Evolutionary conservation across 1,284 basidiomycete genomes (phyloP), one percentile per base, ranked within the genome.

Genomic region (Boletus sp.): DNA sequence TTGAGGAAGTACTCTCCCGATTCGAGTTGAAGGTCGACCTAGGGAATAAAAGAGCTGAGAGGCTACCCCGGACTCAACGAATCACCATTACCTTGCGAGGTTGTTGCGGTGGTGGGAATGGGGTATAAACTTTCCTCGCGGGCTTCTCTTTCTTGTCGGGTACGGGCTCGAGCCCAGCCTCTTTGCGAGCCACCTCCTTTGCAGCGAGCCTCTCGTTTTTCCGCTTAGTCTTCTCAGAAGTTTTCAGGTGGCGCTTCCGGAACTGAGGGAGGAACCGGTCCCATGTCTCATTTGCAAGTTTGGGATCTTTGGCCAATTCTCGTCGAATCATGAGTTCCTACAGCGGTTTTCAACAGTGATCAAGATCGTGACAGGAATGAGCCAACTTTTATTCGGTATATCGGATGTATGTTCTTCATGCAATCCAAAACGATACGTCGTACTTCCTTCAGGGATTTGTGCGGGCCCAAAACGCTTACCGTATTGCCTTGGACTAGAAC

Each of bases 341-440:
- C 8, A n/a, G 41, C 35, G 41, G 2, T 20, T 32, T 45, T 44
- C 34, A 51, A 32, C 40, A 46, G 17, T 40, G 26, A n/a, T 19
- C 29, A 49, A 52, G 39, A 23, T 20, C 38, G 27, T 35, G 23
- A 34, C 17, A 13, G 16, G 16, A 41, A 38, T 32, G 13, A 32
- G 57, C 70, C 22, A 30, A 89, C 91, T 70, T 99, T 99, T 72
- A 99, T 99, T 57, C 94, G 87, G 68, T 99, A 99, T 64, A 99
- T 99, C 3, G 96, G 96, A 64, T 99, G 96, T 44, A 99, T 89
- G 65, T 99, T 99, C 72, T 91, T 95, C 92, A 99, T 96, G 73
- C 96, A 99, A 67, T 99, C 96, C 43, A 98, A 70, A 23, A 99
- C 82, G 58, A 99, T 97, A 50, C 94, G 71, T 48, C 96, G 80